A percentile compares a stretch with the other conserved stretches of the same genome.
phyloP scores from a whole-genome alignment of 2,329 filamentous ascomycete species.

The Dothiorella sarmentorum region DNA sequence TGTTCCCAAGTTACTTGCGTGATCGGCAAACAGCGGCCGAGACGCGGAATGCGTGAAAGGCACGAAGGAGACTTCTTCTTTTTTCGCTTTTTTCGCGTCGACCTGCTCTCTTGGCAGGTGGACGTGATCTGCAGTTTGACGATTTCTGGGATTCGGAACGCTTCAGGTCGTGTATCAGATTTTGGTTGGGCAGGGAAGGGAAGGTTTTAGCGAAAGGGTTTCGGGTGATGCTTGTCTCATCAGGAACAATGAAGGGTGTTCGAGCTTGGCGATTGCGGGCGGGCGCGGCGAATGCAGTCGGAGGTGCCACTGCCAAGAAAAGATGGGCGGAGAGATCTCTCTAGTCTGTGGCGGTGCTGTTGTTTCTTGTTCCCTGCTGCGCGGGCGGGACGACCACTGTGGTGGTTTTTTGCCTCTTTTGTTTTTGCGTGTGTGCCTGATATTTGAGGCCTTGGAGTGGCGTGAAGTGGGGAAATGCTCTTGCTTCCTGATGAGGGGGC shows the following conservation, averaged over 20 bases:
- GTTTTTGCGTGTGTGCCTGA: background rate
- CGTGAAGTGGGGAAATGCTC: background rate
- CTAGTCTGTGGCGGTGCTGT: background rate
- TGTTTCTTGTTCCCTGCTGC: background rate
- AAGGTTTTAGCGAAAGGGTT: no score
- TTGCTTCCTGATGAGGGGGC: background rate
- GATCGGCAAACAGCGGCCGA: background rate
- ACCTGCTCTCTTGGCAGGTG: background rate
- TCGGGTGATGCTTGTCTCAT: no score
- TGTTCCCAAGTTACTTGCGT: background rate
- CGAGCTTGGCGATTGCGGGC: background rate
- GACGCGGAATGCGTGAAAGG: background rate
- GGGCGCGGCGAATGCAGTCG: no score
- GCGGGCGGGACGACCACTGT: background rate
- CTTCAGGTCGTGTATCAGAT: no score
- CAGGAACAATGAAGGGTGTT: no score
- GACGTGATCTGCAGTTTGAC: no score
- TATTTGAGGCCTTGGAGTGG: background rate
- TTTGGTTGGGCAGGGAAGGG: no score
- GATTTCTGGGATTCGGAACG: no score
- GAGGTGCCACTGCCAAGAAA: background rate
- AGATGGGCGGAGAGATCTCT: background rate
- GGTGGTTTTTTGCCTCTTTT: background rate
- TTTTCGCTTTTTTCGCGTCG: no score
- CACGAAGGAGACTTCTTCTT: no score